Evolutionary conservation across 306 rosid species (phyloP).

Genomic region (Cucurbita moschata): DNA sequence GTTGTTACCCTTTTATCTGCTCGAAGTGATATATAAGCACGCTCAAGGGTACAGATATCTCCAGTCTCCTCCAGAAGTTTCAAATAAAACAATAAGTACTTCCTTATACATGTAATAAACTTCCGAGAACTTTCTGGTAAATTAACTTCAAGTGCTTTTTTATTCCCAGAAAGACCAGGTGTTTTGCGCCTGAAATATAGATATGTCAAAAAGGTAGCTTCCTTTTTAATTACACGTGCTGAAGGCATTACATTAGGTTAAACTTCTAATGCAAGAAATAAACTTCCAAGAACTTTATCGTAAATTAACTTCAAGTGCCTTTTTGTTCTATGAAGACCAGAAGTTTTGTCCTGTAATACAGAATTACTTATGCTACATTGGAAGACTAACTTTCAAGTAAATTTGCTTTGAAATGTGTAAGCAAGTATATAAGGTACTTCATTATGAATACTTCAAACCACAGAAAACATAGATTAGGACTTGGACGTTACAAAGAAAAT

Average conservation of each 20-base stretch:
- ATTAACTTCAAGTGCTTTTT: slow-evolving; percentile 73
- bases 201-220: slow-evolving; percentile 9
- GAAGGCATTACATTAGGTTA: neutral
- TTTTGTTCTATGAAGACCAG: slow-evolving; percentile 52
- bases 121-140: slow-evolving; percentile 94
- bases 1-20: slow-evolving; percentile 83
- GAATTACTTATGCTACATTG: neutral
- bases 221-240: neutral
- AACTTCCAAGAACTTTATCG: slow-evolving; percentile 87
- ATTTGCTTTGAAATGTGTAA: neutral
- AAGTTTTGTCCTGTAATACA: slow-evolving; percentile 55
- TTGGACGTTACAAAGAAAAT: neutral
- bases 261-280: slow-evolving; percentile 84
- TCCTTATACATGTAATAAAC: slow-evolving; percentile 89
- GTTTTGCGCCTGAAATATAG: slow-evolving; percentile 62
- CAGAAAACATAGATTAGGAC: neutral
- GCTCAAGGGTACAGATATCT: slow-evolving; percentile 85
- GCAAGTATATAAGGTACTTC: slow-evolving; percentile 4
- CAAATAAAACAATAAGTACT: slow-evolving; percentile 79
- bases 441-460: slow-evolving; percentile 1
- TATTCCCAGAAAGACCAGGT: slow-evolving; percentile 63
- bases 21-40: slow-evolving; percentile 77
- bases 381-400: neutral
- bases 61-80: slow-evolving; percentile 85
- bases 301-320: slow-evolving; percentile 69